Percentiles rank a stretch among this genome's conserved stretches.
Evolutionary conservation across 2,329 filamentous ascomycete genomes (phyloP).

Genomic region (Chrysosporium keratinophilum): DNA sequence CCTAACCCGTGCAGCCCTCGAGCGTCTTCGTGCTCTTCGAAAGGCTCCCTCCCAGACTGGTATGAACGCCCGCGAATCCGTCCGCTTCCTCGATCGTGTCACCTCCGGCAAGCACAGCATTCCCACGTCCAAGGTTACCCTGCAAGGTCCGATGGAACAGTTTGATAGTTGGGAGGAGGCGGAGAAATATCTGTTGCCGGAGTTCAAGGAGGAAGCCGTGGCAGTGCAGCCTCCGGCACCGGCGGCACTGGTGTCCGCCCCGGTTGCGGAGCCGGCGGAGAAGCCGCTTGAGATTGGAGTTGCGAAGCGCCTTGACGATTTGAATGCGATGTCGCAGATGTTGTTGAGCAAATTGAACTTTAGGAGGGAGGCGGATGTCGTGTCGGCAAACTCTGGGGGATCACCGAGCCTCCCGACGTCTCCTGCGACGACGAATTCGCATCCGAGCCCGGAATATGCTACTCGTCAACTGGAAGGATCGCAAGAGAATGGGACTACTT

Average conservation of each 20-base stretch:
- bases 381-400: constrained; percentile 34
- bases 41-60: constrained; percentile 38
- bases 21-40: constrained; percentile 38
- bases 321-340: constrained; percentile 38
- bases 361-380: constrained; percentile 32
- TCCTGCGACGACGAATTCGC: constrained; percentile 37
- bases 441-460: constrained; percentile 36
- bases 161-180: constrained; percentile 39
- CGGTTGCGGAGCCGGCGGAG: constrained; percentile 5
- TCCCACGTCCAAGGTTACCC: constrained; percentile 33
- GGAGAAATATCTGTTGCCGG: constrained; percentile 37
- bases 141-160: constrained; percentile 43
- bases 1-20: constrained; percentile 29
- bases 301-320: constrained; percentile 12
- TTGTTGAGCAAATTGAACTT: constrained; percentile 40
- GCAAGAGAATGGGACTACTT: constrained; percentile 14
- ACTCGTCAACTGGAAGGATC: constrained; percentile 19
- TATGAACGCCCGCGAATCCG: constrained; percentile 42
- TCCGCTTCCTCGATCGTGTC: constrained; percentile 43
- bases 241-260: too few relatives aligned
- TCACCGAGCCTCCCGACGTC: constrained; percentile 36
- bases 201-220: constrained; percentile 33
- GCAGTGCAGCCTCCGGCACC: constrained; percentile 11
- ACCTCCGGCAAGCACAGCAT: constrained; percentile 39
- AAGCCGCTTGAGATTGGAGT: constrained; percentile 5